Conservation (phyloP, 805 yeast genomes). For the Myxozyma vanderwaltii region DNA sequence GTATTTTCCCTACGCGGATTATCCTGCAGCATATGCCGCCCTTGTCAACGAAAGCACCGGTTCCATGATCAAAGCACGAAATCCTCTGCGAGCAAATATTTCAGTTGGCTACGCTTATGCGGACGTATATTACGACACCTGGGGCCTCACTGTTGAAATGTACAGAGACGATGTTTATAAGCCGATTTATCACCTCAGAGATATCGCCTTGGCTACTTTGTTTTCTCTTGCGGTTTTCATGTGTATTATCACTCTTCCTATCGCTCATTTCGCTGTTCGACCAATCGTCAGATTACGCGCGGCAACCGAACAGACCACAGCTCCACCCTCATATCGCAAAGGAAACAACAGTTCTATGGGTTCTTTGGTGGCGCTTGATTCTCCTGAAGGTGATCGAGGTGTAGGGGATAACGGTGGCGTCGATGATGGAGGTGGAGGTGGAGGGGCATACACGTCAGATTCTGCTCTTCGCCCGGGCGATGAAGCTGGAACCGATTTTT, state of each 20-base stretch:
- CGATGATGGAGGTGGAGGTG: slow-evolving; percentile 3
- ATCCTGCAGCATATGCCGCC: slow-evolving; percentile 41
- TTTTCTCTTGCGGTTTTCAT: slow-evolving; percentile 75
- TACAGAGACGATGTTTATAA: slow-evolving; percentile 57
- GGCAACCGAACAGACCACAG: slow-evolving; percentile 70
- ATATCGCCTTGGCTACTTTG: slow-evolving; percentile 75
- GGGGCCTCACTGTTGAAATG: slow-evolving; percentile 81
- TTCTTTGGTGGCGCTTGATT: no score
- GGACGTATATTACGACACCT: slow-evolving; percentile 49
- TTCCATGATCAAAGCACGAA: slow-evolving; percentile 44
- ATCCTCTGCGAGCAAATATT: slow-evolving; percentile 46
- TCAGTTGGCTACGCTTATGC: slow-evolving; percentile 61
- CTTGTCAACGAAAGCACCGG: slow-evolving; percentile 51
- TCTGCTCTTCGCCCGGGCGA: no score
- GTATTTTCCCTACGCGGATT: slow-evolving; percentile 35
- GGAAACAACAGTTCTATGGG: not conserved
- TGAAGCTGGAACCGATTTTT: no score
- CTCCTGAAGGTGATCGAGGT: not conserved
- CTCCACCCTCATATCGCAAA: slow-evolving; percentile 16
- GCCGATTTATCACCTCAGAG: slow-evolving; percentile 63
- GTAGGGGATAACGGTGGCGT: not conserved
- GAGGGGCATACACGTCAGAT: not conserved
- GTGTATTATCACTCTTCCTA: slow-evolving; percentile 74
- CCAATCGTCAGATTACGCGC: slow-evolving; percentile 78
- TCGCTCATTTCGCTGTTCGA: slow-evolving; percentile 80